Evolutionary conservation across 129 eudicot species (phyloP).

Genomic region (Sambucus nigra): DNA sequence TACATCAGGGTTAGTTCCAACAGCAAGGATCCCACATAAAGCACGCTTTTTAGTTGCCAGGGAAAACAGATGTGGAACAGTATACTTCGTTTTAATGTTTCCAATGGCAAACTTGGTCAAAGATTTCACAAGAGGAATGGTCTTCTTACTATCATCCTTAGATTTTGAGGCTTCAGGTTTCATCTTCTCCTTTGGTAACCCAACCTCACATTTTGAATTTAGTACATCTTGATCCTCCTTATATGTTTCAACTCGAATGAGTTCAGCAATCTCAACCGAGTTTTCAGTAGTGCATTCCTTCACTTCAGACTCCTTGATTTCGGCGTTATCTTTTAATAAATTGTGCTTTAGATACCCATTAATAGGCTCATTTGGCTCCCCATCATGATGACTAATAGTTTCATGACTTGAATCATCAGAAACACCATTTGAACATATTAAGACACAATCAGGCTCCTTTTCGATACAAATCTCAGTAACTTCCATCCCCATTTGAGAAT

Average conservation of each 20-base stretch:
- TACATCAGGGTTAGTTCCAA: slow-evolving; percentile 23
- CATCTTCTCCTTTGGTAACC: slow-evolving; percentile 31
- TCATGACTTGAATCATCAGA: no score
- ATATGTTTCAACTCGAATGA: slow-evolving; percentile 9
- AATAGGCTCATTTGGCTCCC: no score
- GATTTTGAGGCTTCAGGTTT: slow-evolving; percentile 27
- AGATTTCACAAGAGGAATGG: slow-evolving; percentile 23
- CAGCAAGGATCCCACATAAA: slow-evolving; percentile 40
- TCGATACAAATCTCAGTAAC: slow-evolving; percentile 35
- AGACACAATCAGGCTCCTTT: no score
- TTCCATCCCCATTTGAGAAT: slow-evolving; percentile 63
- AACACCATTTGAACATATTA: no score
- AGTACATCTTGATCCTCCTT: slow-evolving; percentile 19
- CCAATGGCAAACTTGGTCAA: slow-evolving; percentile 32
- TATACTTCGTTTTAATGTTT: slow-evolving; percentile 44
- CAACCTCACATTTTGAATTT: slow-evolving; percentile 17
- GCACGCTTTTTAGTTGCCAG: slow-evolving; percentile 90
- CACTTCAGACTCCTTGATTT: slow-evolving; percentile 39
- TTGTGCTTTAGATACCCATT: slow-evolving; percentile 18
- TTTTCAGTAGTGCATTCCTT: slow-evolving; percentile 43
- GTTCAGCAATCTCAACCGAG: slow-evolving; percentile 18
- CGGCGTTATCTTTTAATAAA: slow-evolving; percentile 23
- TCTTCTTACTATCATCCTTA: slow-evolving; percentile 36
- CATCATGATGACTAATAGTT: no score
- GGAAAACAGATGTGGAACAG: slow-evolving; percentile 69